Percentiles rank a stretch among this genome's conserved stretches.
phyloP scores from a whole-genome alignment of 2,329 filamentous ascomycete genomes.

The Aureobasidium sp. region DNA sequence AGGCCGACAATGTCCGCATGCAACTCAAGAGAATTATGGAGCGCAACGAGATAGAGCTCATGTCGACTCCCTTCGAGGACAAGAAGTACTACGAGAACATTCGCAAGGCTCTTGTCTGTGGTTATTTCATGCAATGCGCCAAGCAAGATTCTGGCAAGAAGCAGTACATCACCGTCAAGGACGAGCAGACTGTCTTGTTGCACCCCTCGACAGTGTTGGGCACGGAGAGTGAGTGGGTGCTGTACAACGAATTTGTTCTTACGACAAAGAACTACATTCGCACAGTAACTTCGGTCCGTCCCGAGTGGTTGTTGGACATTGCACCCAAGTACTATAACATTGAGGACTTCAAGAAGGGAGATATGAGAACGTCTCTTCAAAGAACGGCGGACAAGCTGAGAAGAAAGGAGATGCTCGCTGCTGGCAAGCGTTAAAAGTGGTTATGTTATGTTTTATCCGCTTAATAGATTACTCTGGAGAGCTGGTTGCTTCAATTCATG shows the following conservation, averaged over 20 bases:
- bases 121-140: constrained; percentile 99
- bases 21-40: constrained; percentile 98
- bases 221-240: constrained; percentile 88
- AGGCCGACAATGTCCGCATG: constrained; percentile 85
- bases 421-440: constrained; percentile 7
- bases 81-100: constrained; percentile 99
- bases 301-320: constrained; percentile 96
- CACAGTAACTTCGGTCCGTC: constrained; percentile 82
- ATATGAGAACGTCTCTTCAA: constrained; percentile 64
- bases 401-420: constrained; percentile 18
- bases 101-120: constrained; percentile 78
- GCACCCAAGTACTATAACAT: constrained; percentile 90
- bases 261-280: constrained; percentile 98
- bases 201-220: constrained; percentile 88
- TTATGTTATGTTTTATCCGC: background rate
- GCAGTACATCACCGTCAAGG: constrained; percentile 91
- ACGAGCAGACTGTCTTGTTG: constrained; percentile 86
- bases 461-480: background rate
- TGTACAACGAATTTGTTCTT: constrained; percentile 97
- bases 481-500: background rate
- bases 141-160: constrained; percentile 87
- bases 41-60: constrained; percentile 72
- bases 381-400: constrained; percentile 49
- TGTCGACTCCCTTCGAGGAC: constrained; percentile 85
- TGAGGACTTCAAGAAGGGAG: constrained; percentile 71